Evolutionary conservation across 768 basidiomycete species (phyloP).

Genomic region (Termitomyces sp.): DNA sequence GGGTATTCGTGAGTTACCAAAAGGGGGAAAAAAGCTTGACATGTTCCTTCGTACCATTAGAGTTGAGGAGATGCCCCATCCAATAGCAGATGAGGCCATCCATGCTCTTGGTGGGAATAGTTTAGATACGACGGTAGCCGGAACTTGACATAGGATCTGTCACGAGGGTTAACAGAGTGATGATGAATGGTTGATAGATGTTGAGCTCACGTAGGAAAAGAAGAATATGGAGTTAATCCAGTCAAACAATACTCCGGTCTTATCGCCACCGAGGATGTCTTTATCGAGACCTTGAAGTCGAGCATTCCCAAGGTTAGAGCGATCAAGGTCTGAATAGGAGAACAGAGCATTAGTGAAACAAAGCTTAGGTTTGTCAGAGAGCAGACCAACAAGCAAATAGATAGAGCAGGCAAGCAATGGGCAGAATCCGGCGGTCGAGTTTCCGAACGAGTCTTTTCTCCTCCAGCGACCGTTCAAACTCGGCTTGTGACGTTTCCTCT

Average conservation of each 20-base stretch:
- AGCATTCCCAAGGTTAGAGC: constrained; percentile 80
- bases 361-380: neutral
- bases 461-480: constrained; percentile 12
- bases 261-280: constrained; percentile 67
- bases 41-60: constrained; percentile 51
- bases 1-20: neutral
- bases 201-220: constrained; percentile 63
- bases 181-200: neutral
- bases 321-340: constrained; percentile 55
- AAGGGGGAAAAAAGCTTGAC: neutral
- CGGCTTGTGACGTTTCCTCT: constrained; percentile 17
- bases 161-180: neutral
- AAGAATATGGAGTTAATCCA: constrained; percentile 80
- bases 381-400: constrained; percentile 66
- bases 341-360: neutral
- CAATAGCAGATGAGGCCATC: constrained; percentile 63
- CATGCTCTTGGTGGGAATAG: constrained; percentile 66
- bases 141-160: constrained; percentile 70
- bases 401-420: constrained; percentile 72
- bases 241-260: constrained; percentile 67
- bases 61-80: constrained; percentile 77
- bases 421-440: constrained; percentile 65
- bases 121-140: constrained; percentile 65
- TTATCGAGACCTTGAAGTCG: constrained; percentile 68
- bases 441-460: constrained; percentile 52